Conservation (phyloP, 1,139 yeast genomes). For the Nematodospora anomalae region DNA sequence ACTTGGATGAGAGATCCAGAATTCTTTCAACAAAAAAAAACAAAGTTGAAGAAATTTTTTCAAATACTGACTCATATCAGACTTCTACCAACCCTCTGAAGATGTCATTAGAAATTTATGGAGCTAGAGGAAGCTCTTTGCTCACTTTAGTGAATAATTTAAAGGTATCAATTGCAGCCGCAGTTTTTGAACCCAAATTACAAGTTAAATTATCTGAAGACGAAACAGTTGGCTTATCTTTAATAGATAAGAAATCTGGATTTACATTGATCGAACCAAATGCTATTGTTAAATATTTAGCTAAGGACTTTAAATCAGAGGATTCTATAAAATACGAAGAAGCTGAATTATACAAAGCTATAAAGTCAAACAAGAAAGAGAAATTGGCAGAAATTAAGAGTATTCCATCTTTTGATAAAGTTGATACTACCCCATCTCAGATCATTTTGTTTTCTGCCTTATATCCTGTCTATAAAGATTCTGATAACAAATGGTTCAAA, state of each 20-base stretch:
- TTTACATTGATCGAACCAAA: constrained; percentile 73
- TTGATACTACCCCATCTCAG: constrained; percentile 37
- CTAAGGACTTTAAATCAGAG: constrained; percentile 43
- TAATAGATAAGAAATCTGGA: constrained; percentile 34
- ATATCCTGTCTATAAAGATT: constrained; percentile 34
- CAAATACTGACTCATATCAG: constrained; percentile 9
- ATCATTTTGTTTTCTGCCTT: constrained; percentile 47
- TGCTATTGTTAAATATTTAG: constrained; percentile 74
- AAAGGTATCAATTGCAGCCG: constrained; percentile 58
- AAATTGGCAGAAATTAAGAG: constrained; percentile 12
- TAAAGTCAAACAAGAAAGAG: constrained; percentile 30
- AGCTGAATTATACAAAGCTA: constrained; percentile 30
- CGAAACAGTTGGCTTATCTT: constrained; percentile 21
- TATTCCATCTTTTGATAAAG: constrained; percentile 18
- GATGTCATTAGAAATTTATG: constrained; percentile 34
- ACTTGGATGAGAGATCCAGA: neutral
- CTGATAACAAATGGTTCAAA: constrained; percentile 39
- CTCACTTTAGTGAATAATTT: constrained; percentile 55
- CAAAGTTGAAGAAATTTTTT: constrained; percentile 2
- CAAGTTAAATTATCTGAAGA: constrained; percentile 27
- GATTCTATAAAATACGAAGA: constrained; percentile 30
- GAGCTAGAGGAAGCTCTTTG: constrained; percentile 40
- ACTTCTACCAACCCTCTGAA: neutral
- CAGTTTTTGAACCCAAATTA: constrained; percentile 33
- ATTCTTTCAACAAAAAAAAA: constrained; percentile 4